Conservation (phyloP, 1,284 basidiomycete genomes). For the Cutaneotrichosporon cutaneum region DNA sequence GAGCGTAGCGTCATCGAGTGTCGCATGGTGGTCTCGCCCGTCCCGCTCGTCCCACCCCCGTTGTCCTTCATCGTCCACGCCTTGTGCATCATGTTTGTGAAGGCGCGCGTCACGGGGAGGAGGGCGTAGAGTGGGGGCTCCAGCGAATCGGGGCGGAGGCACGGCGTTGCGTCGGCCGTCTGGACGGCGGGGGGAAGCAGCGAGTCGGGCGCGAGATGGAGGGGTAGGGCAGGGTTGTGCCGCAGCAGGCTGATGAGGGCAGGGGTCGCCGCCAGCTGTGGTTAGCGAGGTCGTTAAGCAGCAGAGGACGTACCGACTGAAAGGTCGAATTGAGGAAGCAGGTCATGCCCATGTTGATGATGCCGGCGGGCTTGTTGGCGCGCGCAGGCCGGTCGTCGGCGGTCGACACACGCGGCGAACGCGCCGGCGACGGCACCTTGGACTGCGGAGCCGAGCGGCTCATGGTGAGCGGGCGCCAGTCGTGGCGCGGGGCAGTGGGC, state of each 20-base stretch:
- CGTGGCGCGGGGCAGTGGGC: neutral
- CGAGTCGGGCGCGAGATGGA: conserved; percentile 24
- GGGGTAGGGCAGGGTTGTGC: conserved; percentile 29
- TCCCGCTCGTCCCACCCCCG: conserved; percentile 39
- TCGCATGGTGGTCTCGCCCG: conserved; percentile 31
- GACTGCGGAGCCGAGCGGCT: conserved; percentile 26
- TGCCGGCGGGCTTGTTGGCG: conserved; percentile 56
- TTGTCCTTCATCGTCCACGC: conserved; percentile 51
- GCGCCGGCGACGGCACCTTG: conserved; percentile 23
- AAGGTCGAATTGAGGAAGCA: conserved; percentile 91
- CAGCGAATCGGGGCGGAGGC: conserved; percentile 40
- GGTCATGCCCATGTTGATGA: conserved; percentile 83
- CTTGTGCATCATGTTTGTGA: conserved; percentile 41
- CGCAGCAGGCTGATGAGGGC: conserved; percentile 40
- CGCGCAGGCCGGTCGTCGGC: conserved; percentile 7
- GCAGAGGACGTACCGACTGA: conserved; percentile 58
- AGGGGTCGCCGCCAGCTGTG: conserved; percentile 40
- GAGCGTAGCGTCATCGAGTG: conserved; percentile 54
- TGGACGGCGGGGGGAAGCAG: conserved; percentile 35
- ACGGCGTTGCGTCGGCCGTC: conserved; percentile 37
- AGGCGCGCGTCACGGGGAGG: conserved; percentile 48
- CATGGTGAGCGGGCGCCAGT: conserved; percentile 11
- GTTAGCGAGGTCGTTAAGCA: neutral
- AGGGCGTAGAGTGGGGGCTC: conserved; percentile 47
- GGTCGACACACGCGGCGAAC: conserved; percentile 17